A percentile compares a stretch with the other conserved stretches of the same genome.
These are phyloP conservation scores for Coemansia sp. DNA, from an alignment of 192 early-diverging fungal genomes.

Conservation along the genomic window DNA sequence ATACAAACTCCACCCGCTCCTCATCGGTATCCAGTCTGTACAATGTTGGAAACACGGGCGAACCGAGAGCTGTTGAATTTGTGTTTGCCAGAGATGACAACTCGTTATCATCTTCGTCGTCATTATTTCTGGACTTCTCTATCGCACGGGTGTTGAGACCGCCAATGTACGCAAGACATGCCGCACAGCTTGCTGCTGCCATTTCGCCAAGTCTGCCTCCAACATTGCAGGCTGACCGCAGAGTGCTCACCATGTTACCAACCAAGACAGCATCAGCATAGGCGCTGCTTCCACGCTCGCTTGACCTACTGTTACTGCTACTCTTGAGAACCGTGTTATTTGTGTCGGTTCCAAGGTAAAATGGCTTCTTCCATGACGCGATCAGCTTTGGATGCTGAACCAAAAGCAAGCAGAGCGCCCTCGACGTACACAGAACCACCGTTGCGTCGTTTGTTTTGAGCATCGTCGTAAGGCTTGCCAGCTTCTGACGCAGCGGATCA, in stretches of 20 bases:
- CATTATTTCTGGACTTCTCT: background rate
- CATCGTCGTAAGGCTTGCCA: conserved; percentile 23
- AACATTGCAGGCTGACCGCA: conserved; percentile 27
- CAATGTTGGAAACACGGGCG: conserved; percentile 9
- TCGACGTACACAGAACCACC: conserved; percentile 35
- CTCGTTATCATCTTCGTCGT: background rate
- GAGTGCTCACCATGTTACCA: conserved; percentile 10
- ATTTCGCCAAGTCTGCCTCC: conserved; percentile 25
- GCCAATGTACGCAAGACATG: conserved; percentile 43
- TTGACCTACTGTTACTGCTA: background rate
- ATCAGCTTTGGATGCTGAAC: conserved; percentile 22
- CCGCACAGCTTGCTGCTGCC: conserved; percentile 45
- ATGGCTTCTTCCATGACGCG: conserved; percentile 34
- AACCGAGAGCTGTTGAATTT: background rate
- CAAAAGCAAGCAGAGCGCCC: conserved; percentile 31
- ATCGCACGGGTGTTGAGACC: conserved; percentile 19
- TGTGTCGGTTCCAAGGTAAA: conserved; percentile 7
- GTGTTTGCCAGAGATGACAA: background rate
- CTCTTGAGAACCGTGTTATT: background rate
- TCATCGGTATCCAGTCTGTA: conserved; percentile 29
- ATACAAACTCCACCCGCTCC: conserved; percentile 43
- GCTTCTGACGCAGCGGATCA: conserved; percentile 17
- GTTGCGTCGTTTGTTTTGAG: conserved; percentile 42
- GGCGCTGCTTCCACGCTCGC: conserved; percentile 1
- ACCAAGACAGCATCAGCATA: conserved; percentile 26